Conservation (phyloP, 1,284 basidiomycete genomes). For the Sparassis latifolia region DNA sequence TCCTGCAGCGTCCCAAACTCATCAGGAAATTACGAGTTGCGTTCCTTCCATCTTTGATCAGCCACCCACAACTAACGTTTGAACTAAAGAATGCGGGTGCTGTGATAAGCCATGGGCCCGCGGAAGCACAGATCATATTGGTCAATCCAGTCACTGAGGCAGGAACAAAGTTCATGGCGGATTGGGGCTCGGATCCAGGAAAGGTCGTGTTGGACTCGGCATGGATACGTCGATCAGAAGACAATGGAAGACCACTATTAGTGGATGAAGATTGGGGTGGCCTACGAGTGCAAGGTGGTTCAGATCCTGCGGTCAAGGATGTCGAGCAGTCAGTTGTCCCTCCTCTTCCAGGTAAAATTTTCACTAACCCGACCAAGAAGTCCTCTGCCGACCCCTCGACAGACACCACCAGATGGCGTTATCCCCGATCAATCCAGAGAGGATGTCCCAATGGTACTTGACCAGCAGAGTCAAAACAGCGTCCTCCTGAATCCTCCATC, state of each 20-base stretch:
- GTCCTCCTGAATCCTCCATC: no score
- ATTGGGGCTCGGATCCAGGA: conserved; percentile 43
- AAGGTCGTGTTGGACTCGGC: conserved; percentile 39
- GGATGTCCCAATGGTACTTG: no score
- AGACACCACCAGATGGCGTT: conserved; percentile 38
- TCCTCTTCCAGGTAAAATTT: neutral
- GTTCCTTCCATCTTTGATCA: neutral
- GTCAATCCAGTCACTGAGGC: conserved; percentile 46
- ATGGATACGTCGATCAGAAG: conserved; percentile 14
- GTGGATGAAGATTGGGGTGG: conserved; percentile 52
- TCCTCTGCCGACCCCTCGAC: conserved; percentile 51
- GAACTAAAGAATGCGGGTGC: conserved; percentile 44
- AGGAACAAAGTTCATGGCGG: conserved; percentile 46
- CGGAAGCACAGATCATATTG: conserved; percentile 46
- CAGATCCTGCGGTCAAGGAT: neutral
- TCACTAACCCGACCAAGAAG: conserved; percentile 23
- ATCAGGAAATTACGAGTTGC: conserved; percentile 43
- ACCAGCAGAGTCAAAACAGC: no score
- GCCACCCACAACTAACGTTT: neutral
- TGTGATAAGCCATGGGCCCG: conserved; percentile 37
- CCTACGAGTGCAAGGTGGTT: conserved; percentile 20
- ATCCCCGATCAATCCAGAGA: no score
- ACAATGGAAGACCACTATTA: conserved; percentile 35
- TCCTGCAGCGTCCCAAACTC: conserved; percentile 43
- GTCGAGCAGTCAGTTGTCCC: conserved; percentile 11